Evolutionary conservation across 2,329 filamentous ascomycete species (phyloP).

Genomic region (Sporothrix phasma): DNA sequence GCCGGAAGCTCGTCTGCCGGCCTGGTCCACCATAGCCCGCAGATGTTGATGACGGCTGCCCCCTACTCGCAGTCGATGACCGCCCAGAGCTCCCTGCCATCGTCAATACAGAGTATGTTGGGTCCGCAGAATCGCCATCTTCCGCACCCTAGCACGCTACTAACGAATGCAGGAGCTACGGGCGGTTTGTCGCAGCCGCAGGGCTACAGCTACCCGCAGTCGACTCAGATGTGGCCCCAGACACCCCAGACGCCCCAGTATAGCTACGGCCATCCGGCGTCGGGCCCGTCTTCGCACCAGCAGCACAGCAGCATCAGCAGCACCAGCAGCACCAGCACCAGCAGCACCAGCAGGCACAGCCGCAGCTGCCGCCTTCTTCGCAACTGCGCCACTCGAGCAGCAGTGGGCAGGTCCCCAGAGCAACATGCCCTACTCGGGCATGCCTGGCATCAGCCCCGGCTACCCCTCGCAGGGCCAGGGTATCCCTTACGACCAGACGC

Average conservation of each 20-base stretch:
- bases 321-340: slow-evolving; percentile 35
- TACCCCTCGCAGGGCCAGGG: slow-evolving; percentile 46
- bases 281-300: slow-evolving; percentile 2
- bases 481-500: slow-evolving; percentile 54
- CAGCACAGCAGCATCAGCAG: slow-evolving; percentile 36
- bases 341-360: slow-evolving; percentile 33
- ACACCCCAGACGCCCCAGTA: slow-evolving; percentile 48
- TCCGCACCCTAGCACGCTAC: slow-evolving; percentile 37
- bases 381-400: slow-evolving; percentile 49
- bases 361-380: slow-evolving; percentile 47
- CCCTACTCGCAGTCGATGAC: slow-evolving; percentile 63
- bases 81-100: slow-evolving; percentile 62
- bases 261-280: slow-evolving; percentile 1
- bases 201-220: slow-evolving; percentile 53
- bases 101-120: slow-evolving; percentile 35
- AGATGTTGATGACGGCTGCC: slow-evolving; percentile 55
- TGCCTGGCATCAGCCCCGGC: slow-evolving; percentile 50
- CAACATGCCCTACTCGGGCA: slow-evolving; percentile 51
- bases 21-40: slow-evolving; percentile 53
- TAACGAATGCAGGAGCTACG: slow-evolving; percentile 48
- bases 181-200: slow-evolving; percentile 43
- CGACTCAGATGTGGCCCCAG: slow-evolving; percentile 57
- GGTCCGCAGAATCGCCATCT: slow-evolving; percentile 59
- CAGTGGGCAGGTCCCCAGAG: slow-evolving; percentile 46
- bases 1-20: slow-evolving; percentile 38